phyloP scores from a whole-genome alignment of 1,284 basidiomycete species.

The Puccinia novopanici region DNA sequence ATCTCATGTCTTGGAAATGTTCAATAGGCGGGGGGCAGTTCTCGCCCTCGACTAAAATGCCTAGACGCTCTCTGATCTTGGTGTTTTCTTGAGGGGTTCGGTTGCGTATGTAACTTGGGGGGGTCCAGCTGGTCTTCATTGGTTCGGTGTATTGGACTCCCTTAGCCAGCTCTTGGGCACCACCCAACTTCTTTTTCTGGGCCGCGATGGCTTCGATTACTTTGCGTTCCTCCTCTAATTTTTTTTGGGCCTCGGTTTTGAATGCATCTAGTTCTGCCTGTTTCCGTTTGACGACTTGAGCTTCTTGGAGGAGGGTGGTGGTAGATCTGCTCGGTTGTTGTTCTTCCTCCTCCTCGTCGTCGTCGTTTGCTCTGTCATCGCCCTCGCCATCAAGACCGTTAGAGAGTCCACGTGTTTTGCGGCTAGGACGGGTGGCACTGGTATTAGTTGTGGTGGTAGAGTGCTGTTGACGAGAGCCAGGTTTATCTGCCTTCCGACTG shows the following conservation, averaged over 20 bases:
- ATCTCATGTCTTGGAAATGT: constrained; percentile 96
- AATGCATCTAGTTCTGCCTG: constrained; percentile 64
- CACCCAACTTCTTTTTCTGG: constrained; percentile 77
- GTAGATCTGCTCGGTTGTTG: constrained; percentile 14
- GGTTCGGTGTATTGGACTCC: constrained; percentile 88
- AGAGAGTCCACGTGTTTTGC: background rate
- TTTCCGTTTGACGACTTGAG: constrained; percentile 82
- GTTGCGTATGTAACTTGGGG: constrained; percentile 72
- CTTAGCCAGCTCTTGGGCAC: constrained; percentile 86
- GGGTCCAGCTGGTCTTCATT: constrained; percentile 76
- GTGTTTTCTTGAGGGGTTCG: constrained; percentile 71
- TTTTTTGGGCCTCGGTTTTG: constrained; percentile 67
- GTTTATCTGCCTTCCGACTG: constrained; percentile 11
- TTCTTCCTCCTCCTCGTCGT: constrained; percentile 27
- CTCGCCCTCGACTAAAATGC: constrained; percentile 82
- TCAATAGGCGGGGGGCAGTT: constrained; percentile 92
- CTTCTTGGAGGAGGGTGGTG: constrained; percentile 76
- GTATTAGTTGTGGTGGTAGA: background rate
- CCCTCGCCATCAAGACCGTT: constrained; percentile 1
- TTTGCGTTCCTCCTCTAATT: constrained; percentile 82
- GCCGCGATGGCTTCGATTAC: constrained; percentile 89
- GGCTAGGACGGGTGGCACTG: background rate
- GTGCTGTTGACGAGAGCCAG: constrained; percentile 7
- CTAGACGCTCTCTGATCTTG: constrained; percentile 79
- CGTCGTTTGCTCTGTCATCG: constrained; percentile 1